phyloP scores from a whole-genome alignment of 1,284 basidiomycete genomes.

The Marasmius tenuissimus region DNA sequence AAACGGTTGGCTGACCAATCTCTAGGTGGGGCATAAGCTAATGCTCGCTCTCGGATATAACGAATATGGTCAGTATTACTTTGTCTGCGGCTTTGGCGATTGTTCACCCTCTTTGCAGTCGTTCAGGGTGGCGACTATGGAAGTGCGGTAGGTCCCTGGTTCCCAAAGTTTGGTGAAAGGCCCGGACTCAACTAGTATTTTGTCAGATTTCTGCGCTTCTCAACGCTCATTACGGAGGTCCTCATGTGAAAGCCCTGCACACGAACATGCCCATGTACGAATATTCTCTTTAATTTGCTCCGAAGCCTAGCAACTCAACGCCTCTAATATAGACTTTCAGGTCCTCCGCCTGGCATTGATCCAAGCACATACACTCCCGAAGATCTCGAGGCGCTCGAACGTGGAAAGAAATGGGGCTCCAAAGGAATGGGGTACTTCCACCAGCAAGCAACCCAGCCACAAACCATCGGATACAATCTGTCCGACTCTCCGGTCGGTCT shows the following conservation, averaged over 20 bases:
- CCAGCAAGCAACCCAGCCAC: constrained; percentile 50
- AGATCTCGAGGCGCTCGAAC: constrained; percentile 35
- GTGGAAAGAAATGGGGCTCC: constrained; percentile 28
- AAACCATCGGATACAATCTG: constrained; percentile 53
- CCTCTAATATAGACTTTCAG: constrained; percentile 20
- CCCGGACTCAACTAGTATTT: background rate
- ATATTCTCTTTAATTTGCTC: background rate
- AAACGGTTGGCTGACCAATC: background rate
- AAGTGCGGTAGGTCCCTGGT: constrained; percentile 27
- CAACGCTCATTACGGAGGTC: constrained; percentile 32
- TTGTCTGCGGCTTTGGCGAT: background rate
- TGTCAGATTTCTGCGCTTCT: constrained; percentile 30
- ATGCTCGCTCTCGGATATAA: constrained; percentile 54
- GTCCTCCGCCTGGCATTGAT: constrained; percentile 25
- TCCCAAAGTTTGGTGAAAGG: background rate
- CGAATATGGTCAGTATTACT: constrained; percentile 43
- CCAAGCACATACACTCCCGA: constrained; percentile 28
- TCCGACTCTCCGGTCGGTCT: constrained; percentile 55
- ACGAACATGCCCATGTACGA: constrained; percentile 34
- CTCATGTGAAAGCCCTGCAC: constrained; percentile 39
- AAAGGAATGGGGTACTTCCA: constrained; percentile 40
- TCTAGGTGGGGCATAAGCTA: constrained; percentile 45
- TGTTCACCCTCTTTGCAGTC: constrained; percentile 29
- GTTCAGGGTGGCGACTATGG: constrained; percentile 60
- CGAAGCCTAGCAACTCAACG: background rate